phyloP scores from a whole-genome alignment of 768 basidiomycete species.

The Lactifluus hygrophoroides region DNA sequence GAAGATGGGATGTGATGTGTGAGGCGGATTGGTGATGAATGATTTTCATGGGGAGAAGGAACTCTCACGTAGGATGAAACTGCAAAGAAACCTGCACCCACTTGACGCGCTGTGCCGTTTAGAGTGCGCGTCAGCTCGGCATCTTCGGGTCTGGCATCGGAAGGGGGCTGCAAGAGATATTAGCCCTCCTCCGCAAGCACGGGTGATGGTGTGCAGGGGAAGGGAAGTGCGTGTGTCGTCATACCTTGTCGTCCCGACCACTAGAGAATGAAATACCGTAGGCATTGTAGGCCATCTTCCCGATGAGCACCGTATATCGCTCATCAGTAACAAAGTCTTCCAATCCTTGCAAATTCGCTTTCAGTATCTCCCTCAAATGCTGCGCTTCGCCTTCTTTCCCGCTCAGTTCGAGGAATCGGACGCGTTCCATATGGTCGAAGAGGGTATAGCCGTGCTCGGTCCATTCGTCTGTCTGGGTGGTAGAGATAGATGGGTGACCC shows the following conservation, averaged over 20 bases:
- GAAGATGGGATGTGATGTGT: neutral
- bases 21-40: no score
- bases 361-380: conserved; percentile 46
- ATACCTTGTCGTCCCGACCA: conserved; percentile 65
- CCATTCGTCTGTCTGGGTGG: conserved; percentile 23
- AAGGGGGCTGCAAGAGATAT: conserved; percentile 37
- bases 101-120: conserved; percentile 62
- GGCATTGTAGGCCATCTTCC: conserved; percentile 70
- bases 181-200: neutral
- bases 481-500: conserved; percentile 17
- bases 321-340: conserved; percentile 64
- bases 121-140: conserved; percentile 70
- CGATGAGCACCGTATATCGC: conserved; percentile 48
- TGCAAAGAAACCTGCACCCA: conserved; percentile 68
- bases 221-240: conserved; percentile 12
- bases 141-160: conserved; percentile 54
- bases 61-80: conserved; percentile 61
- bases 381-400: conserved; percentile 41
- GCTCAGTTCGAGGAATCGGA: conserved; percentile 55
- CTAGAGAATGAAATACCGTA: conserved; percentile 62
- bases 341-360: conserved; percentile 57
- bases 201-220: neutral
- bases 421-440: conserved; percentile 69
- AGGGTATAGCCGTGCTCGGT: conserved; percentile 51
- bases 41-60: neutral